These are phyloP conservation scores for Rhizopus stolonifer DNA, from an alignment of 371 early-diverging fungal genomes.

Conservation along the genomic window DNA sequence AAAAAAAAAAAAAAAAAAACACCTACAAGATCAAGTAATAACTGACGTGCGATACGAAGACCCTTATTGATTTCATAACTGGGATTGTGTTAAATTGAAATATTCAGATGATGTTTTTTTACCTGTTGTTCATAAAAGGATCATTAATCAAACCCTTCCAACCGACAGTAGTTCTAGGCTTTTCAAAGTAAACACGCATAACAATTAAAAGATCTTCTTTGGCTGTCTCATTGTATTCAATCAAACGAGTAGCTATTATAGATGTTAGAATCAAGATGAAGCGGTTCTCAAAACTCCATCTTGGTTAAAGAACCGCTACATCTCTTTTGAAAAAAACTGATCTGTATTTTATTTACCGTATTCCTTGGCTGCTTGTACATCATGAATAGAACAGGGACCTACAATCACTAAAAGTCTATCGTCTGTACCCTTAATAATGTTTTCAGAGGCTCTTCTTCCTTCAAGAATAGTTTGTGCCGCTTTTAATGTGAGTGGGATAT, in stretches of 20 bases:
- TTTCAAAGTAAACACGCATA: conserved; percentile 95
- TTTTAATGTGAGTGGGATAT: conserved; percentile 68
- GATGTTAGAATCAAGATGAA: no score
- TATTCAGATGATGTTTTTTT: background rate
- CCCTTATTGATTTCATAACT: conserved; percentile 90
- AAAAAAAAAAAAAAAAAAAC: background rate
- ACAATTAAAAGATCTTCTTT: conserved; percentile 77
- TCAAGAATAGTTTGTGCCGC: conserved; percentile 52
- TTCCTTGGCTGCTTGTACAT: conserved; percentile 81
- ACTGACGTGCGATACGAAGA: conserved; percentile 72
- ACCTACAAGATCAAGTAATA: conserved; percentile 66
- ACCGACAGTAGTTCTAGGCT: conserved; percentile 92
- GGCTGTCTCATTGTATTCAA: conserved; percentile 55
- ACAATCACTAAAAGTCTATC: conserved; percentile 82
- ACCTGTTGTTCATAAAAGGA: conserved; percentile 63
- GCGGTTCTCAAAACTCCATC: no score
- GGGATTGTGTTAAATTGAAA: background rate
- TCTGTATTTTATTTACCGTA: no score
- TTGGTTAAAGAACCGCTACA: no score
- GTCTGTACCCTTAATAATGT: conserved; percentile 73
- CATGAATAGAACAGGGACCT: conserved; percentile 93
- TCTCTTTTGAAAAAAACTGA: no score
- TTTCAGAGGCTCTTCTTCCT: conserved; percentile 58
- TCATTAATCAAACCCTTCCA: conserved; percentile 93
- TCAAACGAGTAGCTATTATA: conserved; percentile 50